phyloP scores from a whole-genome alignment of 1,284 basidiomycete genomes.

The Sanguinoderma infundibulare region DNA sequence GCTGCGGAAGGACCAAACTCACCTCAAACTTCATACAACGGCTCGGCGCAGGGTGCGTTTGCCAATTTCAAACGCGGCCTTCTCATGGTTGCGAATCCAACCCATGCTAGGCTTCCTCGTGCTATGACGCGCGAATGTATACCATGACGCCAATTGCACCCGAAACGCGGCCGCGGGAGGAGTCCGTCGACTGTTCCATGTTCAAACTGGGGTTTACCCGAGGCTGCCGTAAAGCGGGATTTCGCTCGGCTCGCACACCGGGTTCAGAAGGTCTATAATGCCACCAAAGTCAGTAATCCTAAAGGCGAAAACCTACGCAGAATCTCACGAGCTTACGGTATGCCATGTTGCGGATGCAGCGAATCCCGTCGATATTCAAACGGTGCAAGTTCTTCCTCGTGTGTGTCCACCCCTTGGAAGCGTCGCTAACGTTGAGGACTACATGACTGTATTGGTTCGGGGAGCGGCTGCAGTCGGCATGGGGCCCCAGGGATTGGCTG shows the following conservation, averaged over 20 bases:
- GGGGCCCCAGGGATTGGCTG: too few species aligned
- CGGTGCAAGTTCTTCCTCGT: background rate
- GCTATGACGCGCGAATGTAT: background rate
- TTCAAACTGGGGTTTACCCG: background rate
- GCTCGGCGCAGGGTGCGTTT: background rate
- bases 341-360: background rate
- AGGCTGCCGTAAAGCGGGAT: background rate
- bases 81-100: background rate
- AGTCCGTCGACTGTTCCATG: background rate
- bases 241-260: background rate
- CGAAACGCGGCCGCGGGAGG: background rate
- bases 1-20: background rate
- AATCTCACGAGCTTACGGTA: background rate
- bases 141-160: background rate
- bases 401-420: background rate
- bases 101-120: background rate
- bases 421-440: too few species aligned
- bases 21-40: background rate
- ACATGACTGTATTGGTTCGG: too few species aligned
- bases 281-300: background rate
- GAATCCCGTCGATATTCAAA: background rate
- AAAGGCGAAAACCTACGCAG: too few species aligned
- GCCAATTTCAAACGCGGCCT: background rate
- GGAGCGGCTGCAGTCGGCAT: too few species aligned
- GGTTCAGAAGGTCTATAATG: background rate